Evolutionary conservation across 2,329 filamentous ascomycete genomes (phyloP).

Genomic region (Monosporascus sp.): DNA sequence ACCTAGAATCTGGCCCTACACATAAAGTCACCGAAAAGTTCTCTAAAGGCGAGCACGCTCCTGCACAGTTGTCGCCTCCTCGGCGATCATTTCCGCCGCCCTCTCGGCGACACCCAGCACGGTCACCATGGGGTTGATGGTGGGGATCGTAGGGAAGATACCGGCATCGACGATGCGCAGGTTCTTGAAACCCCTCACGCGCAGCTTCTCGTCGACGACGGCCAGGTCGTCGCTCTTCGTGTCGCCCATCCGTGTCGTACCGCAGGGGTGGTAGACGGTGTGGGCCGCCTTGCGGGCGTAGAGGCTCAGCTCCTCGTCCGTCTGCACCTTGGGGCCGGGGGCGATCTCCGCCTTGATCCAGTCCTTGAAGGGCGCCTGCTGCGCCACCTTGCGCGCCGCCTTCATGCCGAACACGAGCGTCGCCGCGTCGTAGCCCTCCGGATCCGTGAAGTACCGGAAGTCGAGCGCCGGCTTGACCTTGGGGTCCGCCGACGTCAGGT

Average conservation of each 20-base stretch:
- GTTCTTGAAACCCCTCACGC: conserved; percentile 65
- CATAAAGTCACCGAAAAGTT: not conserved
- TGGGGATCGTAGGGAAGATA: conserved; percentile 82
- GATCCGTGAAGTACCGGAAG: conserved; percentile 86
- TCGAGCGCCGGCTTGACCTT: conserved; percentile 75
- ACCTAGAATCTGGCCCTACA: too few relatives aligned
- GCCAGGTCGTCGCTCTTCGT: conserved; percentile 61
- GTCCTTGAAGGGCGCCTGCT: conserved; percentile 70
- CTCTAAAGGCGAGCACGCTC: conserved; percentile 26
- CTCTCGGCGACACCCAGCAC: conserved; percentile 80
- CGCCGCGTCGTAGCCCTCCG: conserved; percentile 77
- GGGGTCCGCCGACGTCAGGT: conserved; percentile 70
- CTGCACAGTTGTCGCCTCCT: conserved; percentile 50
- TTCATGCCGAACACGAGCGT: conserved; percentile 73
- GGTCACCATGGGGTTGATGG: conserved; percentile 87
- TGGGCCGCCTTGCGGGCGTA: conserved; percentile 78
- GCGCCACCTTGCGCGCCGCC: conserved; percentile 69
- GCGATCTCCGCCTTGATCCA: conserved; percentile 82
- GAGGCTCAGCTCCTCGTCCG: conserved; percentile 74
- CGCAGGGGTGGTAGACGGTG: conserved; percentile 85
- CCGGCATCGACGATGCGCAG: conserved; percentile 81
- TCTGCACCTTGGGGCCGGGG: conserved; percentile 66
- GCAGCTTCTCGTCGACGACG: conserved; percentile 73
- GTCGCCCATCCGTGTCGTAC: conserved; percentile 88
- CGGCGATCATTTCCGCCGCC: conserved; percentile 75